Percentiles rank a stretch among this genome's conserved stretches.
phyloP scores from a whole-genome alignment of 2,329 filamentous ascomycete species.

The Mycocentrospora acerina region DNA sequence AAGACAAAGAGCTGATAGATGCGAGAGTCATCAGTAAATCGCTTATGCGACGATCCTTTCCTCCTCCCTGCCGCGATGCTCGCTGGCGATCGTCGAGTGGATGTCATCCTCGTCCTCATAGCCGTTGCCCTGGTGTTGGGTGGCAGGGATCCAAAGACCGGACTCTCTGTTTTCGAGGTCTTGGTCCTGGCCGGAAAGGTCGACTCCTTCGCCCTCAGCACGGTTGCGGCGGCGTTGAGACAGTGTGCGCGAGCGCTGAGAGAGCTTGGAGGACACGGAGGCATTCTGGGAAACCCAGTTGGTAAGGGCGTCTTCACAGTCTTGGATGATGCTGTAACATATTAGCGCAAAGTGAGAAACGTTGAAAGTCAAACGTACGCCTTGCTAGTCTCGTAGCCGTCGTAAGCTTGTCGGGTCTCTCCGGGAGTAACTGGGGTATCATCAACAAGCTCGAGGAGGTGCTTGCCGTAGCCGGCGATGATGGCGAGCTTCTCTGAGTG shows the following conservation, averaged over 20 bases:
- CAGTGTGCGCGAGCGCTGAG: slow-evolving; percentile 80
- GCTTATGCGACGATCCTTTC: slow-evolving; percentile 43
- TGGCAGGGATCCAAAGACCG: slow-evolving; percentile 76
- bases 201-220: slow-evolving; percentile 70
- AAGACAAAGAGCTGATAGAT: slow-evolving; percentile 21
- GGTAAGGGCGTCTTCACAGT: slow-evolving; percentile 94
- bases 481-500: slow-evolving; percentile 98
- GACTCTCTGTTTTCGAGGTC: slow-evolving; percentile 74
- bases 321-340: slow-evolving; percentile 78
- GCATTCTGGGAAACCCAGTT: slow-evolving; percentile 96
- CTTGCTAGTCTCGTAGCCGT: slow-evolving; percentile 97
- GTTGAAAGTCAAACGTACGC: slow-evolving; percentile 52
- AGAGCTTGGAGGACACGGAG: slow-evolving; percentile 83
- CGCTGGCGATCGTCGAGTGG: slow-evolving; percentile 42
- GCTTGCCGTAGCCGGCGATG: slow-evolving; percentile 96
- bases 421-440: slow-evolving; percentile 96
- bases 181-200: slow-evolving; percentile 80
- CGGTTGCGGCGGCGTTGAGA: slow-evolving; percentile 77
- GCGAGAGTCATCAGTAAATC: slow-evolving; percentile 18
- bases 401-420: slow-evolving; percentile 92
- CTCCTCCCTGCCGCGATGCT: slow-evolving; percentile 51
- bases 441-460: slow-evolving; percentile 94
- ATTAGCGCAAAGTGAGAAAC: slow-evolving; percentile 16
- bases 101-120: slow-evolving; percentile 66
- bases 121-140: slow-evolving; percentile 63